Base-by-base conservation (phyloP, 75 land plant species). In the Selaginella moellendorffii region DNA sequence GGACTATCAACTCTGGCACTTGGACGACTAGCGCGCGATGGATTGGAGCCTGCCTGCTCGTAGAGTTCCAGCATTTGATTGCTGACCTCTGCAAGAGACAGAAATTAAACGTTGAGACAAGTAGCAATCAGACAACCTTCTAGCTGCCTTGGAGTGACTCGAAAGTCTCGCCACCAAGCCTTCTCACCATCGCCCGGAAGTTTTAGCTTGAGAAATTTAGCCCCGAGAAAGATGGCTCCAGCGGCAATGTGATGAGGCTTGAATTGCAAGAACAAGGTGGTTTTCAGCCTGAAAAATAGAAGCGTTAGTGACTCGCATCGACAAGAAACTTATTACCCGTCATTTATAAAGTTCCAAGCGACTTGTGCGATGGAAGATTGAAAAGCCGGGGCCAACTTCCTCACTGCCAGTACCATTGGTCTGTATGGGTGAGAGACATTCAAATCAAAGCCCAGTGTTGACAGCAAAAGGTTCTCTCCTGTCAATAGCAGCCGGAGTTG, bases 181-280 rank as follows among this genome's bases (percentile, higher is more conserved):
- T 69, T 80, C 62, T 84, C 86, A 23, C 80, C 76, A 22, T 75
- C 79, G 17, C 53, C 54, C 25, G 81, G 87, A 46, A 86, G 76
- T 63, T 81, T 79, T 36, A 78, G 78, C 59, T 86, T 83, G 18
- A 88, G 81, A 66, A 88, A 88, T 79, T 88, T 91, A 14, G 97
- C 97, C 68, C 95, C 97, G 63, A 91, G 79, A 65, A 91, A 91
- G 53, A 91, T 88, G 25, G 97, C 95, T 62, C 97, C 97, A 58
- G 97, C 97, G 54, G 97, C 97, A 74, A 91, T 81, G 52, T 91
- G 95, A 61, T 91, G 95, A 28, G 97, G 89, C 76, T 88, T 91
- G 73, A 88, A 91, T 70, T 91, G 97, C 84, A 91, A 76, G 80
- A 88, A 85, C 28, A 91, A 84, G 26, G 97, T 85, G 22, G 97